Evolutionary conservation across 2,329 filamentous ascomycete genomes (phyloP).

Genomic region (Pseudogymnoascus sp.): DNA sequence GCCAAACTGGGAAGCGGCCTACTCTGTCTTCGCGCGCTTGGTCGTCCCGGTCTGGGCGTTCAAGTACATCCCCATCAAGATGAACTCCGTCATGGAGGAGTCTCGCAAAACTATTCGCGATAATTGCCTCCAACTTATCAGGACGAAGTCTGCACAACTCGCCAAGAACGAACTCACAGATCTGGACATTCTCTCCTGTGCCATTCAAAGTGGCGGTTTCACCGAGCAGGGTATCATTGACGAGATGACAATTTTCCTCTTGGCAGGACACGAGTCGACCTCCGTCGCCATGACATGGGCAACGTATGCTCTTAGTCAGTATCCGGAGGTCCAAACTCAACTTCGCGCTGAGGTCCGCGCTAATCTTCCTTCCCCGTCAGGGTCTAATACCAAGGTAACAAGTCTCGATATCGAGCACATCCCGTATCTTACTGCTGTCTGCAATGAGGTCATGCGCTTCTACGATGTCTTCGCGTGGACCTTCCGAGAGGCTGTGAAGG

Average conservation of each 20-base stretch:
- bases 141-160: slow-evolving; percentile 57
- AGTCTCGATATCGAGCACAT: slow-evolving; percentile 60
- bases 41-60: slow-evolving; percentile 59
- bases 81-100: slow-evolving; percentile 57
- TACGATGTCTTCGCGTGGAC: slow-evolving; percentile 61
- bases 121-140: slow-evolving; percentile 62
- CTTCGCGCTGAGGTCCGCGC: slow-evolving; percentile 62
- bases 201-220: slow-evolving; percentile 68
- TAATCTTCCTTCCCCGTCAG: slow-evolving; percentile 45
- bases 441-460: slow-evolving; percentile 68
- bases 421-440: slow-evolving; percentile 73
- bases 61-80: slow-evolving; percentile 56
- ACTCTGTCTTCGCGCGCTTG: slow-evolving; percentile 52
- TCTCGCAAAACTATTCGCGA: slow-evolving; percentile 55
- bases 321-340: slow-evolving; percentile 57
- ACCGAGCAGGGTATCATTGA: slow-evolving; percentile 71
- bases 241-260: slow-evolving; percentile 85
- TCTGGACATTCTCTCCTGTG: slow-evolving; percentile 73
- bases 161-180: slow-evolving; percentile 44
- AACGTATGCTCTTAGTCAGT: slow-evolving; percentile 58
- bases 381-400: slow-evolving; percentile 35
- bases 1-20: slow-evolving; percentile 43
- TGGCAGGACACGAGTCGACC: slow-evolving; percentile 75
- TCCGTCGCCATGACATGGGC: slow-evolving; percentile 71
- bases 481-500: slow-evolving; percentile 53